Percentiles rank a stretch among this genome's conserved stretches.
phyloP scores from a whole-genome alignment of 1,284 basidiomycete species.

The Somion occarium region DNA sequence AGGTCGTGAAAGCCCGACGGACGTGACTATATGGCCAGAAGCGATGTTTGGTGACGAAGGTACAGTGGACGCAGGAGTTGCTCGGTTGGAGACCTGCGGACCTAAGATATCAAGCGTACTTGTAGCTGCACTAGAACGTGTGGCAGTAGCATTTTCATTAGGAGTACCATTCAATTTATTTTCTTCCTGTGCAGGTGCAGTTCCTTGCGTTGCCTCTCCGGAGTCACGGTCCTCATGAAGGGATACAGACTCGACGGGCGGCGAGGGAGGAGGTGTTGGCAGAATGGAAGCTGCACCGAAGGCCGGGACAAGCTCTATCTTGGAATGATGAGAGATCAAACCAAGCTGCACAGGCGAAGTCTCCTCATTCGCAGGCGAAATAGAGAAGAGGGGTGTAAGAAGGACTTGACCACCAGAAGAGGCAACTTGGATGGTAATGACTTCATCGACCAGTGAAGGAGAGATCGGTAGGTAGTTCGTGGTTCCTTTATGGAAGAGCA shows the following conservation, averaged over 20 bases:
- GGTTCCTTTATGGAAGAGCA: conserved; percentile 14
- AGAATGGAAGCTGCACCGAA: conserved; percentile 3
- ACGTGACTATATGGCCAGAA: too few species aligned
- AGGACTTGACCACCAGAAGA: conserved; percentile 14
- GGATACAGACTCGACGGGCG: conserved; percentile 7
- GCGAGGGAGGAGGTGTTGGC: conserved; percentile 16
- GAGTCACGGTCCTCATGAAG: too few species aligned
- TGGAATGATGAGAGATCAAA: conserved; percentile 10
- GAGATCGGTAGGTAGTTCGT: conserved; percentile 12
- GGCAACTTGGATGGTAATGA: conserved; percentile 11
- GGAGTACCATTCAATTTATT: too few species aligned
- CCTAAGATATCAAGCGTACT: not conserved
- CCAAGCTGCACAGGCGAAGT: conserved; percentile 6
- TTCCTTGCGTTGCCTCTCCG: not conserved
- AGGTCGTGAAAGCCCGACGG: too few species aligned
- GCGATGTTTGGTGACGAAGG: too few species aligned
- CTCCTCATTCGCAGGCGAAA: conserved; percentile 2
- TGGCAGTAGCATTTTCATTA: not conserved
- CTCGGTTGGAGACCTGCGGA: not conserved
- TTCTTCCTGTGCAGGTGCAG: not conserved
- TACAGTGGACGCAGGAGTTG: not conserved
- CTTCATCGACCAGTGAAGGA: conserved; percentile 11
- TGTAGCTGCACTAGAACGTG: not conserved
- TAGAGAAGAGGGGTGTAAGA: conserved; percentile 13
- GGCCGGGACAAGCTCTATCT: conserved; percentile 8